Percentiles rank a stretch among this genome's conserved stretches.
These are phyloP conservation scores for Hortiboletus campestris DNA, from an alignment of 768 basidiomycete species.

Conservation along the genomic window DNA sequence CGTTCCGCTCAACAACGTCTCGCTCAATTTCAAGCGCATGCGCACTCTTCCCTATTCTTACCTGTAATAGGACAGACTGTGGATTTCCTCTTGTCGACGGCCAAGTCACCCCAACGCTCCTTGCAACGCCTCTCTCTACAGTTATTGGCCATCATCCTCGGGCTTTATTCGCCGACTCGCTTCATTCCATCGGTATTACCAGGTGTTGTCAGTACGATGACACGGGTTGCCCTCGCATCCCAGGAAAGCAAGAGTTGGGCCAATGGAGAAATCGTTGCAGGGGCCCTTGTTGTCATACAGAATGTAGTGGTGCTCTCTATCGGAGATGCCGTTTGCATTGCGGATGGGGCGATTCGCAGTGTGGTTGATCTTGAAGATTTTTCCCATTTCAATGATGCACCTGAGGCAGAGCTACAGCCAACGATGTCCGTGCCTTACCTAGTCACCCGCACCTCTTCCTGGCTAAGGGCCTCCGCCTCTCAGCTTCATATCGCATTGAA, in stretches of 20 bases:
- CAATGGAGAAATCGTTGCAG: constrained; percentile 63
- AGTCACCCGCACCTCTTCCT: constrained; percentile 64
- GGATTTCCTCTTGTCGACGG: constrained; percentile 61
- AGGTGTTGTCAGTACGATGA: constrained; percentile 76
- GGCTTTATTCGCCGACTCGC: constrained; percentile 46
- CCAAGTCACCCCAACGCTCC: constrained; percentile 54
- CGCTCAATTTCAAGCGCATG: constrained; percentile 38
- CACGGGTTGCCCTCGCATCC: constrained; percentile 62
- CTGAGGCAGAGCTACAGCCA: constrained; percentile 16
- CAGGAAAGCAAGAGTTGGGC: constrained; percentile 62
- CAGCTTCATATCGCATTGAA: constrained; percentile 85
- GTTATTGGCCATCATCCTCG: constrained; percentile 52
- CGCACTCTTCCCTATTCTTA: constrained; percentile 51
- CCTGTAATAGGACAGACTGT: constrained; percentile 85
- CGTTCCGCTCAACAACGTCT: constrained; percentile 30
- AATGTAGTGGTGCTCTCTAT: constrained; percentile 54
- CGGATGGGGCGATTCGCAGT: constrained; percentile 54
- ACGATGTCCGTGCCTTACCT: constrained; percentile 39
- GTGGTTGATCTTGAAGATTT: constrained; percentile 67
- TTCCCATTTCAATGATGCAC: constrained; percentile 30
- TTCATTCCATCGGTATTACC: constrained; percentile 73
- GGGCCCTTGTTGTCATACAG: constrained; percentile 57
- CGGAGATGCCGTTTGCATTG: constrained; percentile 64
- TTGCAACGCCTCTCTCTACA: constrained; percentile 66
- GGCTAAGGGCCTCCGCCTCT: constrained; percentile 78